phyloP scores from a whole-genome alignment of 805 yeast species.

The Zygosaccharomyces rouxii region DNA sequence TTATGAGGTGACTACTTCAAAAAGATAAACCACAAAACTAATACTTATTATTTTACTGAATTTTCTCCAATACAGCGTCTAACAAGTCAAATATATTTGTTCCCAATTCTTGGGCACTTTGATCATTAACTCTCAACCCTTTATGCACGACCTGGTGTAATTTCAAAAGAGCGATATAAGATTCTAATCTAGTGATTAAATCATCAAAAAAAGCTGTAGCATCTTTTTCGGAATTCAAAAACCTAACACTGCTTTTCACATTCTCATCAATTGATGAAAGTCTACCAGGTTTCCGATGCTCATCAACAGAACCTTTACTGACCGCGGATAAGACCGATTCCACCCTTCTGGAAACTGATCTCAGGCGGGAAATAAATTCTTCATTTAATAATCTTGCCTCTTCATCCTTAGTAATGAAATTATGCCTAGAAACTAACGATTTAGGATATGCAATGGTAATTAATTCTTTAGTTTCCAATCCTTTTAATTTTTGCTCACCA shows the following conservation, averaged over 20 bases:
- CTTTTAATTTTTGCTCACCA: slow-evolving; percentile 89
- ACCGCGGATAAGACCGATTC: slow-evolving; percentile 54
- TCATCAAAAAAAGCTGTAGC: slow-evolving; percentile 56
- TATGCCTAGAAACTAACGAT: slow-evolving; percentile 56
- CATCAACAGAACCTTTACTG: slow-evolving; percentile 39
- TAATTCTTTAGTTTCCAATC: slow-evolving; percentile 87
- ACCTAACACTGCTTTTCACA: slow-evolving; percentile 7
- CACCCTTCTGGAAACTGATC: slow-evolving; percentile 51
- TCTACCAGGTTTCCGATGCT: slow-evolving; percentile 9
- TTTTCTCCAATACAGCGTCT: slow-evolving; percentile 21
- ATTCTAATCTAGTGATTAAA: slow-evolving; percentile 64
- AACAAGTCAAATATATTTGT: slow-evolving; percentile 27
- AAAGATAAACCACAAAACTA: not conserved
- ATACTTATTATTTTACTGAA: slow-evolving; percentile 2
- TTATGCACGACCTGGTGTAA: slow-evolving; percentile 38
- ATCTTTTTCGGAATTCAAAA: slow-evolving; percentile 36
- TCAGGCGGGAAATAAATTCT: slow-evolving; percentile 47
- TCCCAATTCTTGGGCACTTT: slow-evolving; percentile 2
- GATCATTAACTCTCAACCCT: slow-evolving; percentile 20
- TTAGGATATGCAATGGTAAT: slow-evolving; percentile 76
- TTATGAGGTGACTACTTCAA: not conserved
- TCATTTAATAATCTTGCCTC: slow-evolving; percentile 29
- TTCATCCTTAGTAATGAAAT: slow-evolving; percentile 38
- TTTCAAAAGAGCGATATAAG: slow-evolving; percentile 44
- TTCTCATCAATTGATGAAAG: slow-evolving; percentile 10